A percentile compares a stretch with the other conserved stretches of the same genome.
These are phyloP conservation scores for Hypoxylon sp. DNA, from an alignment of 2,329 filamentous ascomycete genomes.

Conservation along the genomic window DNA sequence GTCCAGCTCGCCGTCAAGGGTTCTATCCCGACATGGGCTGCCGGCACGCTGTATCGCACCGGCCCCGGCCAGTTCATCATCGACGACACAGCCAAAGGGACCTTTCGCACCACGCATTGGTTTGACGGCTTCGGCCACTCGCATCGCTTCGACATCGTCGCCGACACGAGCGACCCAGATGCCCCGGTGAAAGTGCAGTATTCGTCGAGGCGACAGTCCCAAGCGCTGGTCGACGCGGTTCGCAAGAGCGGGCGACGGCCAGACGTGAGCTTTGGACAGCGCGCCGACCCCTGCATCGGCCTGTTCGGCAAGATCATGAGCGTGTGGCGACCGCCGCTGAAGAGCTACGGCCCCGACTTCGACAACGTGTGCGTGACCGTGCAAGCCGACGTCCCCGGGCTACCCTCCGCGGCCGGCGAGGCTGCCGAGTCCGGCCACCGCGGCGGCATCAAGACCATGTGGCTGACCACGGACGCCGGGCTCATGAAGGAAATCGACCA, in stretches of 20 bases:
- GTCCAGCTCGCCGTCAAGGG: slow-evolving; percentile 70
- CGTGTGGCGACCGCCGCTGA: slow-evolving; percentile 54
- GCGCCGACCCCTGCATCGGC: slow-evolving; percentile 75
- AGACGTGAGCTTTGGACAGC: slow-evolving; percentile 72
- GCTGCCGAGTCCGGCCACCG: slow-evolving; percentile 47
- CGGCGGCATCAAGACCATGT: slow-evolving; percentile 57
- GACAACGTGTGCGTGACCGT: slow-evolving; percentile 74
- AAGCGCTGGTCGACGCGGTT: slow-evolving; percentile 68
- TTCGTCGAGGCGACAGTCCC: slow-evolving; percentile 73
- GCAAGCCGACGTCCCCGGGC: slow-evolving; percentile 68
- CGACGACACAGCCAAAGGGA: slow-evolving; percentile 64
- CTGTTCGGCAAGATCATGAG: slow-evolving; percentile 76
- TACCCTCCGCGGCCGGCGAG: slow-evolving; percentile 43
- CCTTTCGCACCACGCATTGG: slow-evolving; percentile 74
- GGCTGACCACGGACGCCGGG: slow-evolving; percentile 64
- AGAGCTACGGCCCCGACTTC: slow-evolving; percentile 41
- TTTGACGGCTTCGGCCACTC: slow-evolving; percentile 79
- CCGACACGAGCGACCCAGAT: slow-evolving; percentile 39
- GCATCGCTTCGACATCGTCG: slow-evolving; percentile 75
- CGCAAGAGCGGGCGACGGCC: slow-evolving; percentile 65
- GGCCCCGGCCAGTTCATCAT: slow-evolving; percentile 73
- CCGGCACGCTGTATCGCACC: slow-evolving; percentile 76
- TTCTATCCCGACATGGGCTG: slow-evolving; percentile 72
- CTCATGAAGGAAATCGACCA: slow-evolving; percentile 70
- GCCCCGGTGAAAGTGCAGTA: slow-evolving; percentile 64